Conservation (phyloP, 805 yeast species). For the Saccharomycopsis selenospora region DNA sequence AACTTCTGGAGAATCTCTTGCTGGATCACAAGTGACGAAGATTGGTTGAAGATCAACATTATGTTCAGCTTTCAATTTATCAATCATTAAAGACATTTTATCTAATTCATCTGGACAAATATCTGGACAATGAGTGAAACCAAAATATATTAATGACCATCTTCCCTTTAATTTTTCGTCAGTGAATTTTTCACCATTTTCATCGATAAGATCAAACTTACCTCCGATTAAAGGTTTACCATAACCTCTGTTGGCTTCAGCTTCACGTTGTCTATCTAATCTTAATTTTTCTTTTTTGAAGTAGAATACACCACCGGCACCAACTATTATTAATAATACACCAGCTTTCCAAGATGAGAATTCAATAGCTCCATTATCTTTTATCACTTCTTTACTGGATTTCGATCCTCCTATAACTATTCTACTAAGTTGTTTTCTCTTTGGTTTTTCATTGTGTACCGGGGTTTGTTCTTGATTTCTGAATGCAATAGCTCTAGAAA, state of each 20-base stretch:
- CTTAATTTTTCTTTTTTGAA: conserved; percentile 74
- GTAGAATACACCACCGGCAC: conserved; percentile 63
- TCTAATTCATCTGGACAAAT: conserved; percentile 98
- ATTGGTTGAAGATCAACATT: conserved; percentile 69
- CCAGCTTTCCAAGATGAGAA: conserved; percentile 84
- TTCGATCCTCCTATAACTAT: conserved; percentile 64
- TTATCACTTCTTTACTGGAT: conserved; percentile 28
- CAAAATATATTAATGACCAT: conserved; percentile 86
- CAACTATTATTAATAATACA: conserved; percentile 55
- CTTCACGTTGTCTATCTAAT: conserved; percentile 65
- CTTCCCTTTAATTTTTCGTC: conserved; percentile 68
- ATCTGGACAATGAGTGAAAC: conserved; percentile 97
- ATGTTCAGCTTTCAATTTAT: conserved; percentile 46
- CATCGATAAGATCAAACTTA: conserved; percentile 66
- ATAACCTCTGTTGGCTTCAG: conserved; percentile 76
- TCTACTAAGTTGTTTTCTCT: conserved; percentile 65
- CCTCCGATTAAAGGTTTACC: conserved; percentile 96
- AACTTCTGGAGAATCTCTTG: conserved; percentile 84
- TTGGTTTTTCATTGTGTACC: conserved; percentile 3
- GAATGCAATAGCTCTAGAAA: not conserved
- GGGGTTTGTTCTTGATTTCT: conserved; percentile 1
- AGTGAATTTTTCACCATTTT: conserved; percentile 66
- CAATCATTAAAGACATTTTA: conserved; percentile 66
- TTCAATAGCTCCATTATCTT: conserved; percentile 46
- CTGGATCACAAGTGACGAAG: conserved; percentile 96